Evolutionary conservation across 768 basidiomycete genomes (phyloP).

Genomic region (Mycena maculata): DNA sequence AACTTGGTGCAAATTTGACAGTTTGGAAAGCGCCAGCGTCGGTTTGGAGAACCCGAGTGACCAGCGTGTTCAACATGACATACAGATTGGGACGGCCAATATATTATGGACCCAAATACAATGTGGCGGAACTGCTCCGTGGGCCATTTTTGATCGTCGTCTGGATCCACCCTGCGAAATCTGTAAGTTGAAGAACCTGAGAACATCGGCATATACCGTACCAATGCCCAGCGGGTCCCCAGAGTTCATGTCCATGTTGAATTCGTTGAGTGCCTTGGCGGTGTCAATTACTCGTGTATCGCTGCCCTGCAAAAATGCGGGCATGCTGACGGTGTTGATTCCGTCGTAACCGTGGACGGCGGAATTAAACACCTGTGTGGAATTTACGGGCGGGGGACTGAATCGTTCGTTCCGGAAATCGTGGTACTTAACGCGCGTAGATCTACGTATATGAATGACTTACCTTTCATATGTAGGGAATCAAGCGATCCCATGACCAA

Average conservation of each 20-base stretch:
- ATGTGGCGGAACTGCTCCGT: slow-evolving; percentile 32
- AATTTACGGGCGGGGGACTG: slow-evolving; percentile 33
- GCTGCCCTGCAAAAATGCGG: slow-evolving; percentile 29
- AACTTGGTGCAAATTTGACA: slow-evolving; percentile 28
- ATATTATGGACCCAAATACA: slow-evolving; percentile 28
- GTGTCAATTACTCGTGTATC: slow-evolving; percentile 40
- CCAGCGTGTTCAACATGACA: slow-evolving; percentile 35
- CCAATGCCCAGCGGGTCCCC: slow-evolving; percentile 38
- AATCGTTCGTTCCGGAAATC: slow-evolving; percentile 33
- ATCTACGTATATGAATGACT: neutral
- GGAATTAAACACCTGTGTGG: slow-evolving; percentile 41
- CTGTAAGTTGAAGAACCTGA: neutral
- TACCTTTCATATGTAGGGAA: slow-evolving; percentile 40
- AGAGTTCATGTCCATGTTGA: slow-evolving; percentile 48
- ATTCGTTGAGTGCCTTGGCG: slow-evolving; percentile 38
- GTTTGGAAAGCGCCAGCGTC: slow-evolving; percentile 19
- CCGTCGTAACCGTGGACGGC: slow-evolving; percentile 41
- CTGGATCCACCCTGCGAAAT: slow-evolving; percentile 29
- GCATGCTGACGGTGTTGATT: slow-evolving; percentile 36
- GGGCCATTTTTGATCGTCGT: slow-evolving; percentile 22
- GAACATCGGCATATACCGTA: neutral
- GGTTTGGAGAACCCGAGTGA: slow-evolving; percentile 34
- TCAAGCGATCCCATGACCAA: too few relatives aligned
- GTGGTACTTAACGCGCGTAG: neutral
- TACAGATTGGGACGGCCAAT: slow-evolving; percentile 30